Base-by-base conservation (phyloP, 139 green algal genomes). In the Edaphochlamys debaryana region DNA sequence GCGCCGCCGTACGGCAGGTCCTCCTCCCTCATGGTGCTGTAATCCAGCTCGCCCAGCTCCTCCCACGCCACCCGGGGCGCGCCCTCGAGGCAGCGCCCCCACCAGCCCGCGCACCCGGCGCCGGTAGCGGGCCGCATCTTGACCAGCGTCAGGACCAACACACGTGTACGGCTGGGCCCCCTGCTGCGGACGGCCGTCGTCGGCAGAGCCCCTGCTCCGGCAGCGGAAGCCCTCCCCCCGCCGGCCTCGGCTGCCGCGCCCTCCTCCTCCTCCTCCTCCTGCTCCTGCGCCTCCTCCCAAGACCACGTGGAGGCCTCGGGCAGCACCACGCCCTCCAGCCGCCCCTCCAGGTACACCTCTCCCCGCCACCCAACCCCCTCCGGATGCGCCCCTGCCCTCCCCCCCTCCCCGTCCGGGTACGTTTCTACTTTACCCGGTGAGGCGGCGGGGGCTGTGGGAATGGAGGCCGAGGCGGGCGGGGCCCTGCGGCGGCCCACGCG, bases 291-390 rank as follows among this genome's bases (percentile, higher is more conserved):
- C 7, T 34, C 20, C 32, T 29, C 34, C 0, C 7, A 36, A 19
- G 25, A 42, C 76, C 76, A 82, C 3, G 88, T 87, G 62, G 81
- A 93, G 37, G 96, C 87, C 41, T 93, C 85, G 1, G 92, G 87
- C 34, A 96, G 83, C 34, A 98, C 87, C 4, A 87, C 89, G 1
- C 90, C 80, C 60, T 95, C 87, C 38, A 98, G 87, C 17, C 86
- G 42, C 3, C 93, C 95, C 62, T 92, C 87, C 67, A 98, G 73
- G 71, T 90, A 95, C 34, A 94, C 84, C 48, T n/a, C n/a, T n/a
- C n/a, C n/a, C n/a, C n/a, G n/a, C n/a, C n/a, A n/a, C n/a, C n/a
- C n/a, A n/a, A 93, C 81, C 0, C 78, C 89, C 50, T 58, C 50
- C 11, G 11, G 11, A 54, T 54, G 17, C 17, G 52, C 52, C 52